These are phyloP conservation scores for Jimgerdemannia lactiflua DNA, from an alignment of 192 early-diverging fungal genomes.

Conservation along the genomic window DNA sequence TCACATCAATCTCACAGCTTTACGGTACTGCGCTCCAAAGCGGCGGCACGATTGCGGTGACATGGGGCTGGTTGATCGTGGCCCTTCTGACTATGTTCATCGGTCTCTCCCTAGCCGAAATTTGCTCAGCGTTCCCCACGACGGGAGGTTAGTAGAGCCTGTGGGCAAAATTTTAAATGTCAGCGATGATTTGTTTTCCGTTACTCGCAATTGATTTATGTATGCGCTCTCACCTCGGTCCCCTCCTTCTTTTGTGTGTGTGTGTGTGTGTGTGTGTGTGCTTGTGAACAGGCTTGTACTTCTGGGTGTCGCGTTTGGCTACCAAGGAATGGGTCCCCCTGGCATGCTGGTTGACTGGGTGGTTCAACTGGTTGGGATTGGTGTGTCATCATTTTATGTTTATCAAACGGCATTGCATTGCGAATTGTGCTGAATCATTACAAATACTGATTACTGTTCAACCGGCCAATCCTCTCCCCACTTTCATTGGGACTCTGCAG, in stretches of 20 bases:
- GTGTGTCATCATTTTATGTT: conserved; percentile 10
- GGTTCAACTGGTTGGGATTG: conserved; percentile 53
- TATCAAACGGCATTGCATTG: too few relatives aligned
- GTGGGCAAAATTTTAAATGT: too few relatives aligned
- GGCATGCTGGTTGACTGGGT: conserved; percentile 52
- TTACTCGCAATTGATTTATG: too few relatives aligned
- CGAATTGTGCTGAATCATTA: not conserved
- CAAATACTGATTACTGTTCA: too few relatives aligned
- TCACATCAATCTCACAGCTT: conserved; percentile 35
- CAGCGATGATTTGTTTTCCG: too few relatives aligned
- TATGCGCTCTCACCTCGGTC: too few relatives aligned
- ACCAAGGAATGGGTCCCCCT: conserved; percentile 45
- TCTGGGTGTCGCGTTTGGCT: conserved; percentile 49
- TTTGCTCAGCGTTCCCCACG: conserved; percentile 42
- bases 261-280: too few relatives aligned
- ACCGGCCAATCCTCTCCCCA: too few relatives aligned
- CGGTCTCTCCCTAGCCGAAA: conserved; percentile 49
- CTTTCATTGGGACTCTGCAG: not conserved
- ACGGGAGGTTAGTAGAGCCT: conserved; percentile 23
- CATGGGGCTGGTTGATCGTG: conserved; percentile 53
- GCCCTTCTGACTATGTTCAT: conserved; percentile 42
- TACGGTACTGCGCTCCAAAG: conserved; percentile 46
- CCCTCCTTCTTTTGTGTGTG: too few relatives aligned
- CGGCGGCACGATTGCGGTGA: conserved; percentile 45
- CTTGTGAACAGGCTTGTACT: conserved; percentile 29